Evolutionary conservation across 495 filamentous ascomycete species (phyloP).

Genomic region (Neurospora terricola): DNA sequence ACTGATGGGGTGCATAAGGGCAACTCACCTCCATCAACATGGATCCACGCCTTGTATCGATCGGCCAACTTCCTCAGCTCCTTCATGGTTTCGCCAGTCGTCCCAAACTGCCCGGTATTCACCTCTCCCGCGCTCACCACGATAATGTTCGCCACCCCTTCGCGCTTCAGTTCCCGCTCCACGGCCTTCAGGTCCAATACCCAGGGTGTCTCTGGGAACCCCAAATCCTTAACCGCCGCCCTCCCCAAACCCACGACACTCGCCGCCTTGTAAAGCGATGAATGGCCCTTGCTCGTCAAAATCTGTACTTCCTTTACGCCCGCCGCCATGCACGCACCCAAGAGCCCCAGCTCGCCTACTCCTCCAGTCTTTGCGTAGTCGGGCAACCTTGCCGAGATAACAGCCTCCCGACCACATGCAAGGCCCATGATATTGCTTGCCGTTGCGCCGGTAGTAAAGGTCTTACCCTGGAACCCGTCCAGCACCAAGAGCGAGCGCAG

Average conservation of each 20-base stretch:
- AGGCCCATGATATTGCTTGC: slow-evolving; percentile 76
- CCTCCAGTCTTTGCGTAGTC: slow-evolving; percentile 9
- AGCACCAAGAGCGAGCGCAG: slow-evolving; percentile 58
- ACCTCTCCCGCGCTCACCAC: slow-evolving; percentile 79
- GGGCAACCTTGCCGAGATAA: slow-evolving; percentile 37
- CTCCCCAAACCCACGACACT: slow-evolving; percentile 71
- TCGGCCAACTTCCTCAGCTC: slow-evolving; percentile 60
- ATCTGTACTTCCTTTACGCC: slow-evolving; percentile 61
- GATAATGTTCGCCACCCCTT: slow-evolving; percentile 57
- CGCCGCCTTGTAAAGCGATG: slow-evolving; percentile 73
- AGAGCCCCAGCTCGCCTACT: slow-evolving; percentile 60
- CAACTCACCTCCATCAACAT: slow-evolving; percentile 65
- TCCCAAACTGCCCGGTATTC: slow-evolving; percentile 81
- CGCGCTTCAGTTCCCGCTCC: slow-evolving; percentile 36
- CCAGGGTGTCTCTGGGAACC: slow-evolving; percentile 45
- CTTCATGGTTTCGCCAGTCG: slow-evolving; percentile 48
- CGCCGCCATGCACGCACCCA: slow-evolving; percentile 52
- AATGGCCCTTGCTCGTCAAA: slow-evolving; percentile 73
- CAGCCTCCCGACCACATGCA: slow-evolving; percentile 63
- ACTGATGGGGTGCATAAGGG: not conserved
- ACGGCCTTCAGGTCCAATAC: slow-evolving; percentile 53
- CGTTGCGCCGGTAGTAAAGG: slow-evolving; percentile 86
- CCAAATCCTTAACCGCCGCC: slow-evolving; percentile 51
- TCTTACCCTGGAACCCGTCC: slow-evolving; percentile 49
- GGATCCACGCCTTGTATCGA: slow-evolving; percentile 72